Evolutionary conservation across 805 yeast genomes (phyloP), one percentile per base, ranked within the genome.

Genomic region (Yamadazyma tumulicola): DNA sequence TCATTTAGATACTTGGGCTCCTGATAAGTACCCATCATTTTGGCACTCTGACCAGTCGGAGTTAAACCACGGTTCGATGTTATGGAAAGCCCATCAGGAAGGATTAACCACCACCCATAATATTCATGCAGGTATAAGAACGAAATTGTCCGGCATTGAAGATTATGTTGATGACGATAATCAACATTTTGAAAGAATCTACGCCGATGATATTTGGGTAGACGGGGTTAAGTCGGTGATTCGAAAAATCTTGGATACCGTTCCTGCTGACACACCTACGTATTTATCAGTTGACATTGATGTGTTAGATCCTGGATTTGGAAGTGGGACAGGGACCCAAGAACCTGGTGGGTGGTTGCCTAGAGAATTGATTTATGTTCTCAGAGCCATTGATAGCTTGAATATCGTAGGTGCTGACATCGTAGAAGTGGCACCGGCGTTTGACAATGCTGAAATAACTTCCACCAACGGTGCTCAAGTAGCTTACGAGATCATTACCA

Each of bases 11-110:
- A 85, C 94, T 4, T 74, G 88, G 91, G 55, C 78, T 43, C 93
- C 94, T 8, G 67, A 74, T 40, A 72, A 78, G 53, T 84, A 83
- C 51, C 83, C 85, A 16, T 62, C 77, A 12, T 74, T 69, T 49
- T 75, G 81, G 81, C 67, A 64, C 47, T 64, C 77, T n/a, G 69
- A 71, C 23, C 73, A 70, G 46, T 63, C 74, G 26, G 77, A 79
- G 32, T 72, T 81, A 56, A 85, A 84, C 26, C 95, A 85, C 51
- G 95, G 95, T 4, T 79, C 93, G 5, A 83, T 85, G 89, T 67
- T 85, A 24, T 85, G 93, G 93, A 72, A 80, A 69, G 91, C 91
- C 5, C 57, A 60, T 35, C 67, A 80, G 38, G 94, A 85, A 52
- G 88, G 85, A 0, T 61, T 83, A 34, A 55, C 82, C 20, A 62